Conservation (phyloP, 345 rosid genomes). For the Cardiospermum halicacabum region DNA sequence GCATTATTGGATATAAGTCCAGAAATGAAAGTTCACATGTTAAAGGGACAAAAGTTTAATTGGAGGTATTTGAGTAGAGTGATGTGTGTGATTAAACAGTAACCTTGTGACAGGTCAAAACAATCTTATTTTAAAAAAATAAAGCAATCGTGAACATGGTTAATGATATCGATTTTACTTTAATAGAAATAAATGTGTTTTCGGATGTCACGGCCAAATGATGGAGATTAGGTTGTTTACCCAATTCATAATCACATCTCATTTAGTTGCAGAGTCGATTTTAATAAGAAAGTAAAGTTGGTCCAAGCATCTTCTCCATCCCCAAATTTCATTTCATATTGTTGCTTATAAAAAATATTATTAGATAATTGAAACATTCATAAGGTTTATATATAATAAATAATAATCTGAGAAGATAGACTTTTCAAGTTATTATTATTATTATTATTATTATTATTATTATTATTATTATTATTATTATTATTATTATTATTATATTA, state of each 20-base stretch:
- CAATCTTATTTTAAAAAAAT: not conserved
- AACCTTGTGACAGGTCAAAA: not conserved
- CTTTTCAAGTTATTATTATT: too few species aligned
- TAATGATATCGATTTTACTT: slow-evolving; percentile 12
- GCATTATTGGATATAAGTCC: not conserved
- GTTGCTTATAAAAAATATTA: too few species aligned
- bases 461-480: too few species aligned
- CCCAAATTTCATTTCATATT: too few species aligned
- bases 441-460: too few species aligned
- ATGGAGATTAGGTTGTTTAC: not conserved
- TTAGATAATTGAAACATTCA: too few species aligned
- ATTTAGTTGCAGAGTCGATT: not conserved
- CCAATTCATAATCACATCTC: not conserved
- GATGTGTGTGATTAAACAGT: not conserved
- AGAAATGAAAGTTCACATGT: not conserved
- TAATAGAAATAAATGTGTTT: slow-evolving; percentile 1
- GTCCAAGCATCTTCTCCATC: too few species aligned
- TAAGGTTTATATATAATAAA: too few species aligned
- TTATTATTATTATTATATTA: too few species aligned
- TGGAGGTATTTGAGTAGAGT: not conserved
- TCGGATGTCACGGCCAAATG: slow-evolving; percentile 2
- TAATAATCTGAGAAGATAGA: too few species aligned
- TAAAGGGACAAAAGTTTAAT: not conserved
- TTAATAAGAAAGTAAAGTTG: too few species aligned
- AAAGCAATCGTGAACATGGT: slow-evolving; percentile 16